Conservation (phyloP, 2,329 filamentous ascomycete genomes). For the Helicocarpus griseus region DNA sequence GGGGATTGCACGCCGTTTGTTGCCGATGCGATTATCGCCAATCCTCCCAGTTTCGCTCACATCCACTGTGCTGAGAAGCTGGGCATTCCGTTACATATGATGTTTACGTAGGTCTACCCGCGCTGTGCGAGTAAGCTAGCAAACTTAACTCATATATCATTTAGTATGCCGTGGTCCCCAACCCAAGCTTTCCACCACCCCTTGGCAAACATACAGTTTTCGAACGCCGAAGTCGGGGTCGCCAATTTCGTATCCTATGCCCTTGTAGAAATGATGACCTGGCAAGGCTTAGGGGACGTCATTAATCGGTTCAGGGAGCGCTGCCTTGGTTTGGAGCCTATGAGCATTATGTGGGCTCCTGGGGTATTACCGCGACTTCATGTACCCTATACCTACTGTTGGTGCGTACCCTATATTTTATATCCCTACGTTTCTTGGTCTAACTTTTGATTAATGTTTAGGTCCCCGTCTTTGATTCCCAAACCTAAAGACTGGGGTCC, state of each 20-base stretch:
- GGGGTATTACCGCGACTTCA: constrained; percentile 65
- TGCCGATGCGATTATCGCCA: constrained; percentile 80
- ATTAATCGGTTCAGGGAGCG: constrained; percentile 79
- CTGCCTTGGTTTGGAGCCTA: constrained; percentile 62
- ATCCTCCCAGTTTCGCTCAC: constrained; percentile 69
- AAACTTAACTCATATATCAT: constrained; percentile 14
- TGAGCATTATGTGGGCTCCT: constrained; percentile 75
- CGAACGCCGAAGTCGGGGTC: constrained; percentile 64
- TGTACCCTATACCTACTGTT: constrained; percentile 85
- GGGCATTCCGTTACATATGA: constrained; percentile 68
- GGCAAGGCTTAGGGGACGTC: constrained; percentile 83
- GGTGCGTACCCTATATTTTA: constrained; percentile 36
- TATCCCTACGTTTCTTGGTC: background rate
- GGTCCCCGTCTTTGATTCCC: constrained; percentile 65
- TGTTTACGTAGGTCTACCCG: constrained; percentile 61
- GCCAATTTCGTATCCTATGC: constrained; percentile 78
- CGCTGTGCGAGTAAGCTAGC: background rate
- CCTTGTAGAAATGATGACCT: constrained; percentile 82
- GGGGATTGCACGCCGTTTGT: constrained; percentile 59
- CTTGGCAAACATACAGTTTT: constrained; percentile 67
- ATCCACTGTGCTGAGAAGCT: constrained; percentile 71
- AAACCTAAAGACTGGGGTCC: constrained; percentile 68
- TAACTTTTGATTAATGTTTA: constrained; percentile 15
- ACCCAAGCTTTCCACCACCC: constrained; percentile 81
- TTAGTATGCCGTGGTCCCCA: constrained; percentile 76